Evolutionary conservation across 768 basidiomycete species (phyloP), one percentile per base, ranked within the genome.

Genomic region (Wakefieldia striispora): DNA sequence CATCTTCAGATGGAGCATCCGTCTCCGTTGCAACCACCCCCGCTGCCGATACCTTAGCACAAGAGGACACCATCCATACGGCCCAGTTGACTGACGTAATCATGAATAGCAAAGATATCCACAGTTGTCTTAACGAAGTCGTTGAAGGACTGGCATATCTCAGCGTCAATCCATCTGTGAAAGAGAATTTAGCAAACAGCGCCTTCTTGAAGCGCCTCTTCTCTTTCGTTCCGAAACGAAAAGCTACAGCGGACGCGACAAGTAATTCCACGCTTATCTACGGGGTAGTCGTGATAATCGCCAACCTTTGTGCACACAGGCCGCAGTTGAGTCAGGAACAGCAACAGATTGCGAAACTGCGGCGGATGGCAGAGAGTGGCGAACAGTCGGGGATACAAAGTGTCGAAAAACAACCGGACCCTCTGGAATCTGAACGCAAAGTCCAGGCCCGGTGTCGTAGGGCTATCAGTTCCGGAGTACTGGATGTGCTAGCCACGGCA

Each of bases 111-210:
- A 65, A 62, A 34, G 67, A 64, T 9, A 70, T 77, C 27, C 56
- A 65, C 6, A 58, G 75, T 19, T 76, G 80, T 12, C 57, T 81
- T 14, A 69, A 74, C 8, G 85, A 92, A 53, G 84, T 83, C 4
- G 74, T 94, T 13, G 94, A 97, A 70, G 91, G 86, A 0, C 71
- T 97, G 43, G 89, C 88, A n/a, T 88, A 94, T 67, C 79, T 92
- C 49, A 89, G 83, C 50, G 70, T 78, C 41, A 77, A 82, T 55
- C 74, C 88, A 1, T 51, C 65, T 2, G 74, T 87, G 50, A 88
- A 90, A 62, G 83, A 88, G 50, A 62, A 57, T 21, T 67, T 94
- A 43, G 79, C 84, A 7, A 71, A 69, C 14, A 76, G 84, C 55
- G 16, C 71, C 0, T 83, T 91, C 64, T 74, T 91, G 40, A 72